phyloP scores from a whole-genome alignment of 192 early-diverging fungal species.

The Linnemannia exigua region DNA sequence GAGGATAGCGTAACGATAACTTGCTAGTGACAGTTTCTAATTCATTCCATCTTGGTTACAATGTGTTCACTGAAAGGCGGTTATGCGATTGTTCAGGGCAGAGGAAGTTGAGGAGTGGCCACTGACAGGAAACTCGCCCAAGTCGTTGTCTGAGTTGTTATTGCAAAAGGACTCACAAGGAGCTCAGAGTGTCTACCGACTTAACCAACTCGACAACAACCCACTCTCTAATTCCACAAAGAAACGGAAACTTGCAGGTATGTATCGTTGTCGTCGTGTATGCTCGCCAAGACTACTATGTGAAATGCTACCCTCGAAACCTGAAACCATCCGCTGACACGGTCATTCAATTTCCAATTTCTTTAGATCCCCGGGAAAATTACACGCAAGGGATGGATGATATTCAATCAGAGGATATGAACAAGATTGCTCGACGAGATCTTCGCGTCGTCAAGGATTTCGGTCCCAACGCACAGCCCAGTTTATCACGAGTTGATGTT shows the following conservation, averaged over 20 bases:
- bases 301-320: not conserved
- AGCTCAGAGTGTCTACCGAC: conserved; percentile 54
- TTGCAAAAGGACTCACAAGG: conserved; percentile 61
- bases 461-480: conserved; percentile 55
- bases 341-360: too few relatives aligned
- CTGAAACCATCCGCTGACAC: not conserved
- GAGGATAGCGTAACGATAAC: not conserved
- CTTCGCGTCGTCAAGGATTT: conserved; percentile 36
- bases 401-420: conserved; percentile 34
- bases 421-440: conserved; percentile 31
- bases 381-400: conserved; percentile 28
- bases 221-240: conserved; percentile 38
- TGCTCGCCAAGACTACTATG: not conserved
- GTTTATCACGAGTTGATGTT: conserved; percentile 43
- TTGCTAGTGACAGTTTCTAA: not conserved
- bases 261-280: not conserved
- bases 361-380: conserved; percentile 22
- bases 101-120: conserved; percentile 54
- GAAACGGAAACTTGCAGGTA: conserved; percentile 46
- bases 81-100: conserved; percentile 53
- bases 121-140: conserved; percentile 56
- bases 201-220: conserved; percentile 62
- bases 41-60: not conserved
- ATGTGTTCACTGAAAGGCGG: conserved; percentile 23
- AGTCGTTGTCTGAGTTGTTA: conserved; percentile 54